phyloP scores from a whole-genome alignment of 2,329 filamentous ascomycete species.

The Acephala macrosclerotiorum region DNA sequence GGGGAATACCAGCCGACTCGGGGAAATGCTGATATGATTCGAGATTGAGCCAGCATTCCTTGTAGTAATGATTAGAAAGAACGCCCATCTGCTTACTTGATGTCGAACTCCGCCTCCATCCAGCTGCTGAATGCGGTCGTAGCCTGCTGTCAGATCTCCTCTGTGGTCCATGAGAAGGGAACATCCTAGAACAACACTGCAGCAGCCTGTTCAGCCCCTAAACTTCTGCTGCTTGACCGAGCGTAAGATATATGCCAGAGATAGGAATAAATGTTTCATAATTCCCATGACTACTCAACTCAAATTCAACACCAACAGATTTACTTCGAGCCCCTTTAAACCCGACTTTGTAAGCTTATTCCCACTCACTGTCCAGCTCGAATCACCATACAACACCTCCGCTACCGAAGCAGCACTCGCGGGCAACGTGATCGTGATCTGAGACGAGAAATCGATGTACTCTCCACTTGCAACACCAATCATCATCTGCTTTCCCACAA shows the following conservation, averaged over 20 bases:
- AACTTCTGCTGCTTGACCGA: constrained; percentile 7
- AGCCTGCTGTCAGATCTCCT: constrained; percentile 10
- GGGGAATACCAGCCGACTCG: neutral
- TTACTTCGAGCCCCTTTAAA: constrained; percentile 36
- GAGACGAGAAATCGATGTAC: constrained; percentile 32
- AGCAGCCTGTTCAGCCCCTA: neutral
- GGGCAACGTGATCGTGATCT: constrained; percentile 34
- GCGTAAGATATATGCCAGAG: neutral
- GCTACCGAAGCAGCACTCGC: constrained; percentile 15
- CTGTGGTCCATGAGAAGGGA: constrained; percentile 5
- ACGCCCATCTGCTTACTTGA: neutral
- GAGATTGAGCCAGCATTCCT: neutral
- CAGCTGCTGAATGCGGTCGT: constrained; percentile 6
- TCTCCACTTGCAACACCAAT: constrained; percentile 49
- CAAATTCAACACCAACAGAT: constrained; percentile 34
- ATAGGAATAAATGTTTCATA: neutral
- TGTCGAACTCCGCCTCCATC: neutral
- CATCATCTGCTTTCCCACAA: constrained; percentile 45
- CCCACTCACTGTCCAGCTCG: constrained; percentile 31
- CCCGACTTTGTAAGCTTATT: constrained; percentile 34
- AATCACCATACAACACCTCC: constrained; percentile 34
- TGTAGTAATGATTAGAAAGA: neutral
- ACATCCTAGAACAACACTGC: neutral
- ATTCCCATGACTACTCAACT: constrained; percentile 3
- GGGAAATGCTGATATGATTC: neutral